Evolutionary conservation across 2,329 filamentous ascomycete genomes (phyloP).

Genomic region (Epichloe glyceriae): DNA sequence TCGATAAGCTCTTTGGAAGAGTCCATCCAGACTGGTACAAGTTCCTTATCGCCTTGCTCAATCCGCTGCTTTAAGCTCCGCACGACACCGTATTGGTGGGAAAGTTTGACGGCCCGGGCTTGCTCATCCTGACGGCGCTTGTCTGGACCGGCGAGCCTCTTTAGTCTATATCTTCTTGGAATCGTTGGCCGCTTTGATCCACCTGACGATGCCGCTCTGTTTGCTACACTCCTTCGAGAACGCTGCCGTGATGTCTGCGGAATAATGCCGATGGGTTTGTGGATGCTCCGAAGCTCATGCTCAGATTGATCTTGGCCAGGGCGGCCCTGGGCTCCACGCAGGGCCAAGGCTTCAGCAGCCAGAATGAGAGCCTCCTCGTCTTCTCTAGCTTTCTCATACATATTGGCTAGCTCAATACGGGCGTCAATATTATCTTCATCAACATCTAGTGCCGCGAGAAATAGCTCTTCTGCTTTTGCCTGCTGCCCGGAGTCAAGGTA

Average conservation of each 20-base stretch:
- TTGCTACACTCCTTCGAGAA: not conserved
- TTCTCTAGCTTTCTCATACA: constrained; percentile 66
- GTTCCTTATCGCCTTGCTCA: constrained; percentile 27
- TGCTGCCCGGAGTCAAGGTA: constrained; percentile 51
- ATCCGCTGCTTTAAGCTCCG: constrained; percentile 29
- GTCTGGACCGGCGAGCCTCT: constrained; percentile 31
- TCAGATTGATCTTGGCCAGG: not conserved
- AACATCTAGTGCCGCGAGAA: constrained; percentile 58
- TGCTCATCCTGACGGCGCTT: constrained; percentile 32
- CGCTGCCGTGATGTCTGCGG: not conserved
- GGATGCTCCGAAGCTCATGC: not conserved
- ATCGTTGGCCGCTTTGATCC: constrained; percentile 7
- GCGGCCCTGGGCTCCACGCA: constrained; percentile 36
- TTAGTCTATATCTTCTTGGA: constrained; percentile 31
- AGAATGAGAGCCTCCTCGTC: constrained; percentile 66
- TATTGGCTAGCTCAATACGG: constrained; percentile 64
- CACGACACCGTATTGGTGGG: constrained; percentile 30
- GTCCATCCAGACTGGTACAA: constrained; percentile 41
- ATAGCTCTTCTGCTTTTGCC: constrained; percentile 63
- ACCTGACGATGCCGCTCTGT: not conserved
- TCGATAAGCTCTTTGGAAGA: constrained; percentile 47
- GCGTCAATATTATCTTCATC: constrained; percentile 64
- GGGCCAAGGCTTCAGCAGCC: constrained; percentile 59
- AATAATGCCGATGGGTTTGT: not conserved
- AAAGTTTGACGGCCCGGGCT: constrained; percentile 25